Evolutionary conservation across 2,329 filamentous ascomycete species (phyloP).

Genomic region (Trichoderma harzianum): DNA sequence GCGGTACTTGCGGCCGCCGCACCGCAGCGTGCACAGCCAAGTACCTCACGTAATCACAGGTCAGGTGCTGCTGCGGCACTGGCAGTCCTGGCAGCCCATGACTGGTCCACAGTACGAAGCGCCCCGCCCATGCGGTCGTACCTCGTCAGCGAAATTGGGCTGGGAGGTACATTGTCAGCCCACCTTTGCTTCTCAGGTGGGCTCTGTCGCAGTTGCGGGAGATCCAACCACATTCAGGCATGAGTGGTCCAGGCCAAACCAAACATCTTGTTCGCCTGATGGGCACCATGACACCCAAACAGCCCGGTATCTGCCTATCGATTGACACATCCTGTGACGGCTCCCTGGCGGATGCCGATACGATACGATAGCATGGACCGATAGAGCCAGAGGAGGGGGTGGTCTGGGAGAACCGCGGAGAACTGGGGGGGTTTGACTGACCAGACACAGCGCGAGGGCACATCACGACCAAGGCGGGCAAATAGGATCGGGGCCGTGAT

Average conservation of each 20-base stretch:
- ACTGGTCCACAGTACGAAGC: constrained; percentile 12
- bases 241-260: constrained; percentile 10
- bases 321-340: constrained; percentile 23
- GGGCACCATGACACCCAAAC: constrained; percentile 17
- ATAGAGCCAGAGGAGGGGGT: not conserved
- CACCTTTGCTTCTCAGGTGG: not conserved
- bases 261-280: constrained; percentile 19
- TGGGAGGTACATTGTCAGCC: constrained; percentile 9
- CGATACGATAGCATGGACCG: constrained; percentile 16
- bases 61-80: constrained; percentile 13
- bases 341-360: constrained; percentile 18
- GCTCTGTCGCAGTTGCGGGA: constrained; percentile 9
- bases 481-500: constrained; percentile 7
- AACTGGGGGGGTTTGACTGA: not conserved
- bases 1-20: not conserved
- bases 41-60: constrained; percentile 15
- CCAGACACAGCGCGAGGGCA: constrained; percentile 1
- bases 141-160: constrained; percentile 10
- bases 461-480: not conserved
- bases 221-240: constrained; percentile 19
- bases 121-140: constrained; percentile 1
- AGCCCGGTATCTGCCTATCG: constrained; percentile 20
- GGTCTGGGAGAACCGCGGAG: constrained; percentile 6
- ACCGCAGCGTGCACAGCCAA: not conserved
- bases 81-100: constrained; percentile 4